Percentiles rank a stretch among this genome's conserved stretches.
Evolutionary conservation across 805 yeast genomes (phyloP).

Genomic region (Saccharomycodes ludwigii): DNA sequence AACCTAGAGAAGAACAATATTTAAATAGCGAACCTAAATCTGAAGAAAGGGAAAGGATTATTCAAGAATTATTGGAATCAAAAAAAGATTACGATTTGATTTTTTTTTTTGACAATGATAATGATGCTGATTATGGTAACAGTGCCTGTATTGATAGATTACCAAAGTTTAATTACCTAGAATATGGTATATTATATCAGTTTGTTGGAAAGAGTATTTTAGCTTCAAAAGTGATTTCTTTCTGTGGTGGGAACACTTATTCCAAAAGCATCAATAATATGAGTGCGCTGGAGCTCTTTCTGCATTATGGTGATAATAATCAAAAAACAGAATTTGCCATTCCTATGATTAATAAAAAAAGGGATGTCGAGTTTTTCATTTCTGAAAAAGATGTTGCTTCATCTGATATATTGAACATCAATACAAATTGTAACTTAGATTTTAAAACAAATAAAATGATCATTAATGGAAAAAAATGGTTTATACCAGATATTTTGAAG

Average conservation of each 20-base stretch:
- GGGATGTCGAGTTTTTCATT: conserved; percentile 54
- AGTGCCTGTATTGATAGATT: conserved; percentile 17
- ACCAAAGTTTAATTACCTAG: conserved; percentile 48
- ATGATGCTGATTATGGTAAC: conserved; percentile 13
- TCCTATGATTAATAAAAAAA: conserved; percentile 40
- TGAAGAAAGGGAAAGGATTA: neutral
- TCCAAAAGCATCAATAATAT: conserved; percentile 4
- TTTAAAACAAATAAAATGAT: conserved; percentile 31
- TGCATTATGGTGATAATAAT: conserved; percentile 28
- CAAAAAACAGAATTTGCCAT: conserved; percentile 35
- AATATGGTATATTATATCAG: conserved; percentile 54
- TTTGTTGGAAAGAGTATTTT: conserved; percentile 40
- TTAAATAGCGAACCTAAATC: neutral
- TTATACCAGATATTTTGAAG: conserved; percentile 49
- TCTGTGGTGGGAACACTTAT: conserved; percentile 57
- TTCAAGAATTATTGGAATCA: neutral
- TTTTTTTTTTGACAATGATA: neutral
- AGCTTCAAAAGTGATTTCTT: conserved; percentile 48
- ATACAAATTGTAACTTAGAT: conserved; percentile 30
- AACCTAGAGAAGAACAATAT: conserved; percentile 42
- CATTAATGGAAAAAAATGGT: conserved; percentile 54
- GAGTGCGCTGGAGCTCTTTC: conserved; percentile 22
- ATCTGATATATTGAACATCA: conserved; percentile 50
- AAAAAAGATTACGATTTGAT: neutral
- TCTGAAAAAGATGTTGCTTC: conserved; percentile 50